phyloP scores from a whole-genome alignment of 768 basidiomycete species.

The Agrocybe praecox region DNA sequence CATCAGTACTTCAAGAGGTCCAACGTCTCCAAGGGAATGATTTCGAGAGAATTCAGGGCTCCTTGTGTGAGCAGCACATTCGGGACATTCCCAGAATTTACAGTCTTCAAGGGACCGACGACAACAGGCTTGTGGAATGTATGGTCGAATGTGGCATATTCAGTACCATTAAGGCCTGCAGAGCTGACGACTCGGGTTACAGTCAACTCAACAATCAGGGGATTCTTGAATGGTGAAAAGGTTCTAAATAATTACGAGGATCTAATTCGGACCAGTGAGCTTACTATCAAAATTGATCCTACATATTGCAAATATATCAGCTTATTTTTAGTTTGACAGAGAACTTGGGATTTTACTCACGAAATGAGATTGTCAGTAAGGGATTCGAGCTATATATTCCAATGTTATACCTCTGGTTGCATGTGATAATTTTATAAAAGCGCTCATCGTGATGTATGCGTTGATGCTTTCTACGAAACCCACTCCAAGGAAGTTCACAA shows the following conservation, averaged over 20 bases:
- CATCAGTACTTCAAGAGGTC: conserved; percentile 45
- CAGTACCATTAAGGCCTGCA: conserved; percentile 51
- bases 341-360: conserved; percentile 22
- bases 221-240: conserved; percentile 34
- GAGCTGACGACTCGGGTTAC: conserved; percentile 42
- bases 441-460: conserved; percentile 35
- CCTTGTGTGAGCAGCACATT: conserved; percentile 59
- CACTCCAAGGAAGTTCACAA: conserved; percentile 37
- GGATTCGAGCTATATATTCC: conserved; percentile 30
- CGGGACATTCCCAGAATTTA: conserved; percentile 58
- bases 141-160: conserved; percentile 61
- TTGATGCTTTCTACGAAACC: conserved; percentile 39
- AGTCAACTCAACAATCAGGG: conserved; percentile 42
- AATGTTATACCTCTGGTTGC: neutral
- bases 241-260: neutral
- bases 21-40: conserved; percentile 53
- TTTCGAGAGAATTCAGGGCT: conserved; percentile 45
- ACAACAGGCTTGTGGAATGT: conserved; percentile 52
- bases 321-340: neutral
- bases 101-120: conserved; percentile 45
- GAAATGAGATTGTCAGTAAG: conserved; percentile 33
- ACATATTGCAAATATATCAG: neutral
- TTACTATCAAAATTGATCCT: conserved; percentile 35
- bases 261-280: neutral
- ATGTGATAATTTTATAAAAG: neutral